Percentiles rank a stretch among this genome's conserved stretches.
These are phyloP conservation scores for Bolboschoenoplectus hybrid DNA, from an alignment of 202 grass and related monocot genomes.

Conservation along the genomic window DNA sequence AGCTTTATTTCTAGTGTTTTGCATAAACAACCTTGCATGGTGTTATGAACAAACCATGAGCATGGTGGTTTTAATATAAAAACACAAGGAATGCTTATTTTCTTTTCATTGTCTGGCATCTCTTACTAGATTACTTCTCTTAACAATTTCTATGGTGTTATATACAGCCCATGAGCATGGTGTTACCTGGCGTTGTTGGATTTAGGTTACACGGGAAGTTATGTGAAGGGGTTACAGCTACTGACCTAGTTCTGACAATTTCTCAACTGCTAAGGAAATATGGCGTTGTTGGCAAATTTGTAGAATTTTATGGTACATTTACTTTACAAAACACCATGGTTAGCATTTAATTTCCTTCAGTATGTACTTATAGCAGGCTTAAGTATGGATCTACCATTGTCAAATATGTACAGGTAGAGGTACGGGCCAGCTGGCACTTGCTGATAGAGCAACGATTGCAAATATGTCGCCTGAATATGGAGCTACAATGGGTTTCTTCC, in stretches of 20 bases:
- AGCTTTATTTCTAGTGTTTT: neutral
- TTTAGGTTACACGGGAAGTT: slow-evolving; percentile 47
- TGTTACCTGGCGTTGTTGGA: slow-evolving; percentile 45
- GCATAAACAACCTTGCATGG: neutral
- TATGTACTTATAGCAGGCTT: neutral
- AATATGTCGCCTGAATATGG: slow-evolving; percentile 59
- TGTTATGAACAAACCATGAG: no score
- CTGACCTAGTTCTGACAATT: slow-evolving; percentile 50
- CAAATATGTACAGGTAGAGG: slow-evolving; percentile 38
- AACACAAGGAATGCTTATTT: neutral
- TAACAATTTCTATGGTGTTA: neutral
- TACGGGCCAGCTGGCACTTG: slow-evolving; percentile 44
- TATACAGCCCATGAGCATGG: slow-evolving; percentile 53
- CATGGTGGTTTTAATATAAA: neutral
- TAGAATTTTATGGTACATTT: slow-evolving; percentile 50
- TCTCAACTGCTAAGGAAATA: slow-evolving; percentile 52
- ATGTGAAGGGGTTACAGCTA: slow-evolving; percentile 46
- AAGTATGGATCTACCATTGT: slow-evolving; percentile 4
- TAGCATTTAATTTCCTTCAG: neutral
- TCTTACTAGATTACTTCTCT: neutral
- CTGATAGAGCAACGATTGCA: slow-evolving; percentile 55
- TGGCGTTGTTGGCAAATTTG: slow-evolving; percentile 49
- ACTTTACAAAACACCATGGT: neutral
- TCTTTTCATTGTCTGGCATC: neutral
- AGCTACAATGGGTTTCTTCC: slow-evolving; percentile 54